phyloP scores from a whole-genome alignment of 106 monocot species.

The Narthecium ossifragum region DNA sequence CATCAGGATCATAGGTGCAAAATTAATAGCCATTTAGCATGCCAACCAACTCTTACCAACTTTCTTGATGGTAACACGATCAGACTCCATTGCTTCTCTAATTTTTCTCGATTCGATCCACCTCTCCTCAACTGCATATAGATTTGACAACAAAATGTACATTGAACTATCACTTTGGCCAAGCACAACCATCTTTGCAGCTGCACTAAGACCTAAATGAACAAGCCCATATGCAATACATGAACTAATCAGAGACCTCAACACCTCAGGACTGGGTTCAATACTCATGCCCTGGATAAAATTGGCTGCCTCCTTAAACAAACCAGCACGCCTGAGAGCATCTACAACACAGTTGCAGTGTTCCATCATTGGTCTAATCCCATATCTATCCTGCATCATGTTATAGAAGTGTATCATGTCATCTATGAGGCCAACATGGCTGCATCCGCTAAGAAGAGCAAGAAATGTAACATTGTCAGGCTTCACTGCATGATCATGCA shows the following conservation, averaged over 20 bases:
- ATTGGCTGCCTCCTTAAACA: slow-evolving; percentile 14
- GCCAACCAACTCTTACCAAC: slow-evolving; percentile 16
- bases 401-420: slow-evolving; percentile 1
- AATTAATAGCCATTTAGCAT: background rate
- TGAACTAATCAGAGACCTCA: slow-evolving; percentile 17
- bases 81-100: slow-evolving; percentile 13
- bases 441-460: slow-evolving; percentile 19
- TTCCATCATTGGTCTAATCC: slow-evolving; percentile 10
- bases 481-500: slow-evolving; percentile 9
- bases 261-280: slow-evolving; percentile 4
- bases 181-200: slow-evolving; percentile 15
- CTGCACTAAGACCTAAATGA: slow-evolving; percentile 11
- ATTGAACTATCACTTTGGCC: slow-evolving; percentile 3
- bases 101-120: slow-evolving; percentile 10
- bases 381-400: slow-evolving; percentile 7
- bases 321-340: slow-evolving; percentile 19
- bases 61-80: background rate
- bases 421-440: slow-evolving; percentile 6
- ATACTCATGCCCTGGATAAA: slow-evolving; percentile 5
- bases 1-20: too few relatives aligned
- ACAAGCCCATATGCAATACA: slow-evolving; percentile 8
- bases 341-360: slow-evolving; percentile 19
- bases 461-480: slow-evolving; percentile 24
- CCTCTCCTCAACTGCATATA: slow-evolving; percentile 13
- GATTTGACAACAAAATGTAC: slow-evolving; percentile 14